These are phyloP conservation scores for Ophiostoma angusticollis DNA, from an alignment of 2,329 filamentous ascomycete species.

Conservation along the genomic window DNA sequence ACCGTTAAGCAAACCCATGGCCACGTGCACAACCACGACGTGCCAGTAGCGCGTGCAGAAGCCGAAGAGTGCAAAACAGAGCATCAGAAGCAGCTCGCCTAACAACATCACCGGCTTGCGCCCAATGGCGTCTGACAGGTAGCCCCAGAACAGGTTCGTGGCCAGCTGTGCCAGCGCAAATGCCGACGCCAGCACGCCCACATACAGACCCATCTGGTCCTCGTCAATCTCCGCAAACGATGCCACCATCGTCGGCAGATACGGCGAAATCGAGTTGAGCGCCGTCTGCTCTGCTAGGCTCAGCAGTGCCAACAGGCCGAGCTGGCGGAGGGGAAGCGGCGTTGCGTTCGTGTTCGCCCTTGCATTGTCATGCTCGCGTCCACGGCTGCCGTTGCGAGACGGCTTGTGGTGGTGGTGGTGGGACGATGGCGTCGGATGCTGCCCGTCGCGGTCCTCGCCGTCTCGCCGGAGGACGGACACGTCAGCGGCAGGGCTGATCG, in stretches of 20 bases:
- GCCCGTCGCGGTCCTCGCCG: conserved; percentile 11
- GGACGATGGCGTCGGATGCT: conserved; percentile 4
- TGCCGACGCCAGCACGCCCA: conserved; percentile 76
- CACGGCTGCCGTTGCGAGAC: conserved; percentile 23
- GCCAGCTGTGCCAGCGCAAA: conserved; percentile 88
- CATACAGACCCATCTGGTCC: conserved; percentile 67
- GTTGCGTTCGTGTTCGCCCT: conserved; percentile 36
- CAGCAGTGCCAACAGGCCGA: conserved; percentile 74
- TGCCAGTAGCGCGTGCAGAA: conserved; percentile 76
- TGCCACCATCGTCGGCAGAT: conserved; percentile 83
- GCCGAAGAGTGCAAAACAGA: conserved; percentile 75
- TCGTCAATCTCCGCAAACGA: conserved; percentile 69
- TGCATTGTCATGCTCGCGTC: too few species aligned
- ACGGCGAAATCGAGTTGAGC: conserved; percentile 90
- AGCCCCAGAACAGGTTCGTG: conserved; percentile 88
- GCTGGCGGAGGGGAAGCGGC: conserved; percentile 70
- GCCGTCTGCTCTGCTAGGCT: conserved; percentile 91
- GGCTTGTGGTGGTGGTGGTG: conserved; percentile 6
- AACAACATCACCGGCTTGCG: conserved; percentile 71
- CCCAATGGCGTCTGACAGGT: conserved; percentile 65
- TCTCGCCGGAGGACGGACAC: too few species aligned
- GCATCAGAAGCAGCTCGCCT: conserved; percentile 70
- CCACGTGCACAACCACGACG: conserved; percentile 68
- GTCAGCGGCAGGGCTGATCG: neutral
- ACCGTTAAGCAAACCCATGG: conserved; percentile 90